Evolutionary conservation across 345 rosid genomes (phyloP), one percentile per base, ranked within the genome.

Genomic region (Populus alba): DNA sequence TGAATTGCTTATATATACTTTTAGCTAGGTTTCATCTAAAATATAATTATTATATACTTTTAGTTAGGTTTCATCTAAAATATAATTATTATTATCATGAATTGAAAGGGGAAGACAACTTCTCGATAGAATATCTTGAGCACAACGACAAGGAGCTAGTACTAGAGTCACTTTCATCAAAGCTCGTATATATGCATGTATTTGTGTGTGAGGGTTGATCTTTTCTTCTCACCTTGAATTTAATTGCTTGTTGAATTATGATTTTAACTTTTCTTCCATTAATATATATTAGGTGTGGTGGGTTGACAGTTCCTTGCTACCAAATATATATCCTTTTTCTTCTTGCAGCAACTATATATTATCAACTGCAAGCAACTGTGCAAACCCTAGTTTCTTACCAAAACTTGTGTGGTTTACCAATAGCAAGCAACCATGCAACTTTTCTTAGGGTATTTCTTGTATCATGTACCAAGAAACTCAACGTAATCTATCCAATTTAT

Each of bases 261-360:
- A 16, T 33, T 38, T 77, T 61, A 23, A 27, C 22, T 35, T 66
- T 67, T 31, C 2, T 67, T 31, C 3, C 47, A 23, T 59, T 70
- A 2, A 8, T 45, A 79, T 73, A 2, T 45, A 81, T 73, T 79
- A 79, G 85, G 85, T 81, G 81, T 38, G 82, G 78, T 79, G 53
- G 85, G 83, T 79, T 77, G 79, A 77, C 20, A 33, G 66, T 77
- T 77, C 51, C 77, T 43, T 35, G 2, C 53, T 38, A 43, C 84
- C 78, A 53, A 37, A 18, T 15, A n/a, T 33, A 16, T 4, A 15
- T 7, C n/a, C n/a, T 45, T 45, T 45, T 45, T 45, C 49, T 39
- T 45, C 49, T 43, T 1, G 20, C 55, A 17, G 8, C 17, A 49
- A 49, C 57, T 22, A 18, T 6, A 0, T 20, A 7, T 6, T 53